A percentile compares a stretch with the other conserved stretches of the same genome.
Evolutionary conservation across 306 rosid genomes (phyloP).

Genomic region (Cucurbita argyrosperma): DNA sequence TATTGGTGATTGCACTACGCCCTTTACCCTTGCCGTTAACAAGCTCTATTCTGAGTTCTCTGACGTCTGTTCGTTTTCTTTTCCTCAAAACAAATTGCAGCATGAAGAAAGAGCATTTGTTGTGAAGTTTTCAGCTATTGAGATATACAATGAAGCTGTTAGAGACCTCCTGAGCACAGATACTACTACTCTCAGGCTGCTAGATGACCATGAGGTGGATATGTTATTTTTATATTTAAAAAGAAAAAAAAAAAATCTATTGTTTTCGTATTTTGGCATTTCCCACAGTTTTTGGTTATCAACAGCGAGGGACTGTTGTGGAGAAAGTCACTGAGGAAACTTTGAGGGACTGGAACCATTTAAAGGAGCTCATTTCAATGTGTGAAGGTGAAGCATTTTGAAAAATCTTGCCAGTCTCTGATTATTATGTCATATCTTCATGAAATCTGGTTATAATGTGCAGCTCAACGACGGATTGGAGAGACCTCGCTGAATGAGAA

Average conservation of each 20-base stretch:
- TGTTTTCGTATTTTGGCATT: neutral
- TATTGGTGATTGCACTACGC: neutral
- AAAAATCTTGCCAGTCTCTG: slow-evolving; percentile 9
- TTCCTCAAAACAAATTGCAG: slow-evolving; percentile 27
- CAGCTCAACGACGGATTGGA: slow-evolving; percentile 98
- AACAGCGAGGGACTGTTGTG: slow-evolving; percentile 68
- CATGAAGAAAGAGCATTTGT: slow-evolving; percentile 93
- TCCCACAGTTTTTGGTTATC: slow-evolving; percentile 12
- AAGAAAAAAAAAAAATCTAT: neutral
- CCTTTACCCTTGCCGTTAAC: neutral
- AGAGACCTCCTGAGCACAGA: slow-evolving; percentile 90
- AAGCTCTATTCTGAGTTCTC: neutral
- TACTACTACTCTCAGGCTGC: slow-evolving; percentile 69
- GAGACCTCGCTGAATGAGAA: slow-evolving; percentile 83
- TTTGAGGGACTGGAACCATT: slow-evolving; percentile 78
- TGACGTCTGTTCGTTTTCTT: neutral
- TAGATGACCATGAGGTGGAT: slow-evolving; percentile 94
- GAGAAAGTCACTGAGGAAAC: slow-evolving; percentile 90
- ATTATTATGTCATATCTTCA: slow-evolving; percentile 2
- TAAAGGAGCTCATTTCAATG: slow-evolving; percentile 66
- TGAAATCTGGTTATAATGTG: slow-evolving; percentile 15
- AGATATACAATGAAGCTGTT: slow-evolving; percentile 93
- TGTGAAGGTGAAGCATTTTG: slow-evolving; percentile 65
- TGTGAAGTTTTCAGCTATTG: slow-evolving; percentile 86
- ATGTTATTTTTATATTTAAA: neutral